Evolutionary conservation across 164 flowering plant genomes (phyloP).

Genomic region (Litsea cubeba): DNA sequence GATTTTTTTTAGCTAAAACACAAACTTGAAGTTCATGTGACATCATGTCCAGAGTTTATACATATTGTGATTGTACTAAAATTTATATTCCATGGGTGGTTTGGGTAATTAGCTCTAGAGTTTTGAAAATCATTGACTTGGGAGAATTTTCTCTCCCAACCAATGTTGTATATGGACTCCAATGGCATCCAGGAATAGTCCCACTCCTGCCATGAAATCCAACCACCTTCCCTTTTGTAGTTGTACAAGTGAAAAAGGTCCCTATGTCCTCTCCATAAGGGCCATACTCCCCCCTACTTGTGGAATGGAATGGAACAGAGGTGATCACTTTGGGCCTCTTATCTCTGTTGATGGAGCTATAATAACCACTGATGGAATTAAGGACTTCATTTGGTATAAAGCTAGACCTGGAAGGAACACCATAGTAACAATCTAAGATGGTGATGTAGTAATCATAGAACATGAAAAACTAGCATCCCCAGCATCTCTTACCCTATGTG

Average conservation of each 20-base stretch:
- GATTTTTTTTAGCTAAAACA: too few relatives aligned
- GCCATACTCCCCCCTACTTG: slow-evolving; percentile 51
- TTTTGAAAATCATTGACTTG: slow-evolving; percentile 25
- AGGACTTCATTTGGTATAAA: not conserved
- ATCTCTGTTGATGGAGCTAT: slow-evolving; percentile 15
- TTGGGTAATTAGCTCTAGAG: slow-evolving; percentile 16
- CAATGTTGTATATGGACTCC: slow-evolving; percentile 86
- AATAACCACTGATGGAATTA: too few relatives aligned
- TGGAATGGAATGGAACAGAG: slow-evolving; percentile 60
- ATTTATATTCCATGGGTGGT: not conserved
- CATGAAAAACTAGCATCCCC: too few relatives aligned
- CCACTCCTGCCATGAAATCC: slow-evolving; percentile 87
- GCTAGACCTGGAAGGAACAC: too few relatives aligned
- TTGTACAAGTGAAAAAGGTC: slow-evolving; percentile 60
- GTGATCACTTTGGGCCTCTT: slow-evolving; percentile 32
- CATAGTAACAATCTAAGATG: too few relatives aligned
- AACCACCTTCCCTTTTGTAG: slow-evolving; percentile 69
- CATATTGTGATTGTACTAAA: too few relatives aligned
- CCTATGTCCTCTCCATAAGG: slow-evolving; percentile 79
- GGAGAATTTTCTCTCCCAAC: slow-evolving; percentile 36
- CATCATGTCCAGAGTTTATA: too few relatives aligned
- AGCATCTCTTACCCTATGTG: slow-evolving; percentile 38
- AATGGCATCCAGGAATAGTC: slow-evolving; percentile 45
- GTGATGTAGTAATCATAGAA: too few relatives aligned
- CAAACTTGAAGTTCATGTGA: too few relatives aligned